Evolutionary conservation across 805 yeast genomes (phyloP), one percentile per base, ranked within the genome.

Genomic region (Saturnispora sanitii): DNA sequence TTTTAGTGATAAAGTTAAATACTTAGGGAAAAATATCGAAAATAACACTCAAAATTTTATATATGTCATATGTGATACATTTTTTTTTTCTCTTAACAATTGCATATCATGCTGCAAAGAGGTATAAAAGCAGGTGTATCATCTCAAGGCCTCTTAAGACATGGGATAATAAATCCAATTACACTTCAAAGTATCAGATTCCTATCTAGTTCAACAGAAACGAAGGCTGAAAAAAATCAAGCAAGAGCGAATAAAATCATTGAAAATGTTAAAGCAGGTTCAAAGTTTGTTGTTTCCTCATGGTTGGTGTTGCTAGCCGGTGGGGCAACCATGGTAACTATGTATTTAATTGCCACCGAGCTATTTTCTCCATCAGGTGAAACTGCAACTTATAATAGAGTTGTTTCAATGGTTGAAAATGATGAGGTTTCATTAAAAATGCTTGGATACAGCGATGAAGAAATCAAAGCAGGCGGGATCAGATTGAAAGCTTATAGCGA

Each of bases 301-400:
- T 56, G 73, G 3, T 54, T 82, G 23, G 85, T 83, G 0, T 50
- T 80, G 8, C 84, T 82, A 3, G 87, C 87, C 2, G 55, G 77
- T 2, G 86, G 82, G 13, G 65, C 82, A 7, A 76, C 90, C 0
- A 71, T 78, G 35, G 58, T 79, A 43, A 75, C 87, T 17, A 67
- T 84, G 7, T 88, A 84, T 58, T 69, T 85, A 46, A 73, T 87
- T 18, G 71, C 82, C n/a, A 68, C 80, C 9, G 96, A 88, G 56
- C 63, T 88, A 25, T 76, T 85, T 49, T 72, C 88, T 36, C 96
- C 96, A 8, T 80, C 94, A 1, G 94, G 95, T 19, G 96, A 88
- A 55, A 88, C 95, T 0, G 82, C 81, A 48, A 76, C 94, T 2
- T 88, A 88, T 66, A 87, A 88, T 62, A 74, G 85, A 50, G 94